These are phyloP conservation scores for Chloris gayana DNA, from an alignment of 176 grass and related monocot genomes.

Conservation along the genomic window DNA sequence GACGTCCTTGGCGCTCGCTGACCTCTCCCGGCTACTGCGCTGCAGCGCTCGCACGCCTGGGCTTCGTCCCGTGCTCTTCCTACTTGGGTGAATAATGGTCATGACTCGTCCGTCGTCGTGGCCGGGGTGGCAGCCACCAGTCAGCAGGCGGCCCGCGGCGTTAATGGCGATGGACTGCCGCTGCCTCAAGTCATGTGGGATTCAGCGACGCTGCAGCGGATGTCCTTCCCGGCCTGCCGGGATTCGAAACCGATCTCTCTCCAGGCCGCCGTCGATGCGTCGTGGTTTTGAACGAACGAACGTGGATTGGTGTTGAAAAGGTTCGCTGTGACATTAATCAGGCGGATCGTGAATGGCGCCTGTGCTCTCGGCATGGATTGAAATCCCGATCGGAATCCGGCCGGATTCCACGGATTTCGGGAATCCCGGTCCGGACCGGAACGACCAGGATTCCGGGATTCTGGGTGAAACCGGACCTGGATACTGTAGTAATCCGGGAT, in stretches of 20 bases:
- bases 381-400: no score
- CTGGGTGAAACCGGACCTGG: no score
- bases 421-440: no score
- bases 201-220: constrained; percentile 33
- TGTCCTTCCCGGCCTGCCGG: constrained; percentile 14
- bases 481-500: no score
- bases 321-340: constrained; percentile 29
- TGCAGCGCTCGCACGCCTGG: background rate
- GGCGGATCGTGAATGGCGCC: constrained; percentile 8
- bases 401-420: no score
- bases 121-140: background rate
- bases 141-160: constrained; percentile 25
- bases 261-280: background rate
- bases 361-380: no score
- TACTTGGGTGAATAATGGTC: constrained; percentile 10
- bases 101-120: background rate
- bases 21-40: background rate
- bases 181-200: constrained; percentile 25
- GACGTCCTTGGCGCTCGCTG: background rate
- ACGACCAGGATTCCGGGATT: no score
- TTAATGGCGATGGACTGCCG: constrained; percentile 9
- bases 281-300: background rate
- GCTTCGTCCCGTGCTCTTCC: background rate
- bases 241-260: constrained; percentile 10
- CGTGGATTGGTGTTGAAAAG: background rate